Evolutionary conservation across 495 filamentous ascomycete species (phyloP), one percentile per base, ranked within the genome.

Genomic region (Cercophora scortea): DNA sequence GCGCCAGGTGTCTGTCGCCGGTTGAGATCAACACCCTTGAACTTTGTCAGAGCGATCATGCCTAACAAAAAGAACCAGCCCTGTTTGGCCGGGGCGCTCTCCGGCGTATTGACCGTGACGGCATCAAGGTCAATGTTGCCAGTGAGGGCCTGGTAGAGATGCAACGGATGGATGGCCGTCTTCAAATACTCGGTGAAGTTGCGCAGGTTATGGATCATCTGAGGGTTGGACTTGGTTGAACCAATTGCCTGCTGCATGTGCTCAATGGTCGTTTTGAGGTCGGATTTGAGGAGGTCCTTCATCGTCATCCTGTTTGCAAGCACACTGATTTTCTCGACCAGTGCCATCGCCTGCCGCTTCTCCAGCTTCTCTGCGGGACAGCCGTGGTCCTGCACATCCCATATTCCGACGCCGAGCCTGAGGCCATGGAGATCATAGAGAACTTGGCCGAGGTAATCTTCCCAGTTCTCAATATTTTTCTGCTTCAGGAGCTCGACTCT

Each of bases 31-130:
- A 78, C 72, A 36, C 86, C 85, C 39, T 88, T 86, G 61, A 96
- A 95, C 53, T 88, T 92, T 43, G 87, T 87, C 35, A 99, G 75
- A 6, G 89, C 80, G 42, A 94, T 87, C 74, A 91, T 84, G 15
- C 93, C 93, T 45, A 92, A 79, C 16, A 96, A 72, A 64, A 93
- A 97, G 64, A 88, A 96, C 87, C 95, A 95, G 13, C 90, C 87
- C 52, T 90, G 90, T 40, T 82, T 78, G 1, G 92, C 90, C 13
- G 91, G 79, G 4, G 63, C 66, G 38, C 67, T 75, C 16, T 81
- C 78, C 6, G 69, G 63, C 1, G 70, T 73, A 50, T 72, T 70
- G 33, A 78, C 75, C 6, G 73, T 68, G 17, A 80, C 68, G 0
- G 75, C 76, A 56, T 80, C 78, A 9, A 80, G 66, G 34, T 83